Conservation (phyloP, 495 filamentous ascomycete species). For the Penicillium alfredii region DNA sequence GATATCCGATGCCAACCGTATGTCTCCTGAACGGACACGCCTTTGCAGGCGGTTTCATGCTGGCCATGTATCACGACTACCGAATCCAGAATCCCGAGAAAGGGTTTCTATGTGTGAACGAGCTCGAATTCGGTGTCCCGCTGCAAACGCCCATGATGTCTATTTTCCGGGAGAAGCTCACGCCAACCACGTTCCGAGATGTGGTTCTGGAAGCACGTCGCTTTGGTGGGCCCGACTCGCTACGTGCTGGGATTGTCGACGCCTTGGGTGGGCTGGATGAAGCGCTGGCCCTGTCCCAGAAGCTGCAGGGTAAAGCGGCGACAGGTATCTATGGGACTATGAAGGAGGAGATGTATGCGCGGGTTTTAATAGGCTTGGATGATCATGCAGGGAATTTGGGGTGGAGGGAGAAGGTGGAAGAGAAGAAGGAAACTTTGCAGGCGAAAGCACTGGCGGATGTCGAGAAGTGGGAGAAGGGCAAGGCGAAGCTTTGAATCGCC, state of each 20-base stretch:
- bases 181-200: conserved; percentile 47
- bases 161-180: conserved; percentile 66
- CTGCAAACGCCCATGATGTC: conserved; percentile 63
- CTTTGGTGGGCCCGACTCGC: conserved; percentile 52
- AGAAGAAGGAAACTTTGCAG: conserved; percentile 23
- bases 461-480: conserved; percentile 39
- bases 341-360: conserved; percentile 68
- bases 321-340: conserved; percentile 60
- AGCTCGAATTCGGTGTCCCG: conserved; percentile 69
- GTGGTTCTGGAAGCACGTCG: conserved; percentile 65
- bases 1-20: conserved; percentile 78
- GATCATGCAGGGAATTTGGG: conserved; percentile 38
- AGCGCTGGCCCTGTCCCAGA: conserved; percentile 46
- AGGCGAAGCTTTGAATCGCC: conserved; percentile 40
- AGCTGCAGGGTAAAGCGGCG: conserved; percentile 51
- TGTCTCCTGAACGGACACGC: conserved; percentile 74
- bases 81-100: conserved; percentile 61
- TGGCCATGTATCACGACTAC: conserved; percentile 82
- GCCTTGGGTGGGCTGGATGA: conserved; percentile 58
- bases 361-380: conserved; percentile 50
- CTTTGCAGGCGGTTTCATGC: conserved; percentile 74
- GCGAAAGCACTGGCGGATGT: conserved; percentile 19
- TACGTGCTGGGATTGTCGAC: conserved; percentile 64
- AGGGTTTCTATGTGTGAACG: conserved; percentile 71
- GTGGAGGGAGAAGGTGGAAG: conserved; percentile 35